Conservation (phyloP, 1,139 yeast genomes). For the Sporopachydermia cereana region DNA sequence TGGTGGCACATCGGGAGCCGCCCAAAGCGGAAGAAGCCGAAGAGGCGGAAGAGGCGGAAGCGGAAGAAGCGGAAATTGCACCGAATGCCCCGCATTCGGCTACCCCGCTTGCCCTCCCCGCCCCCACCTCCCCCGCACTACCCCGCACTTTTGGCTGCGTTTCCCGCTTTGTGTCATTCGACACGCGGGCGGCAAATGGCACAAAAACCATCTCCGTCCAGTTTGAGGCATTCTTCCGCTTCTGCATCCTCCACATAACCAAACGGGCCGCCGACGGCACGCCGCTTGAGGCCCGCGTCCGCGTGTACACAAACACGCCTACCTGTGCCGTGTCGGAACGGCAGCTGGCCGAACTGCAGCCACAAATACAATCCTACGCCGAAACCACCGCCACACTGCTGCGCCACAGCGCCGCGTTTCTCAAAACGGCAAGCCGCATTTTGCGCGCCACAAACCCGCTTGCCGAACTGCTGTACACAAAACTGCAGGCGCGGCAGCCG, state of each 20-base stretch:
- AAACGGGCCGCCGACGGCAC: background rate
- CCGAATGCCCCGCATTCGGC: background rate
- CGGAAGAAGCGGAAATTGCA: background rate
- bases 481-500: background rate
- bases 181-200: background rate
- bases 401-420: background rate
- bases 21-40: background rate
- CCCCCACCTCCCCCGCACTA: background rate
- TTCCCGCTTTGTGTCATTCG: background rate
- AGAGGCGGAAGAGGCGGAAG: background rate
- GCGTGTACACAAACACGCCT: background rate
- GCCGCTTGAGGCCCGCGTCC: background rate
- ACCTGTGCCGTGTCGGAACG: background rate
- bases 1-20: no score
- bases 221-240: background rate
- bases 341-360: background rate
- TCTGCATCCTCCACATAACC: background rate
- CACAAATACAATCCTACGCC: background rate
- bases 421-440: no score
- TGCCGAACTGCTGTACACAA: background rate
- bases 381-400: background rate
- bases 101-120: background rate
- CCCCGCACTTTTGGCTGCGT: constrained; percentile 1
- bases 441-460: background rate
- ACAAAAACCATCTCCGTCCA: background rate